Base-by-base conservation (phyloP, 805 yeast species). In the Candida manassasensis region DNA sequence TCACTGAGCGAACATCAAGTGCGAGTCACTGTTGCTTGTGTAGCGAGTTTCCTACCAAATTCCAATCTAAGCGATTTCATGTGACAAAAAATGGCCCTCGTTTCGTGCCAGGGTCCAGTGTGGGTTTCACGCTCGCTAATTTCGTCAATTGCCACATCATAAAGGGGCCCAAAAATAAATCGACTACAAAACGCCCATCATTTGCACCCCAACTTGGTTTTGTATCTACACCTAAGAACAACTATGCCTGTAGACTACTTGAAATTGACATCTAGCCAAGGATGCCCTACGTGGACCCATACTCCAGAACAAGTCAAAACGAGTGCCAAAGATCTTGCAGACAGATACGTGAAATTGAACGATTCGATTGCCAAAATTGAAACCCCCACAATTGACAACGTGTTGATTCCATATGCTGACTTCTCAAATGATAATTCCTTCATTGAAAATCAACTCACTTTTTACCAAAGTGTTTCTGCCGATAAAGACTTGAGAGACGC, bases 381-480 rank as follows among this genome's bases (percentile, higher is more conserved):
- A 7, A 48, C 55, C 11, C 81, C 87, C 4, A 63, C 80, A 2
- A 59, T 82, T 39, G 83, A 76, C 2, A 68, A 63, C 35, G 74
- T 78, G 9, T 67, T 84, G 37, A 55, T 61, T 35, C 79, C 82
- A 11, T 67, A 61, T 39, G 74, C 79, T 16, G 55, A 65, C 24
- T 56, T 68, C 35, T 78, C 76, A 42, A 79, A 83, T 50, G 59
- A 57, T 17, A 63, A 69, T 28, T 57, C 65, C 7, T 69, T 69
- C 4, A 34, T 68, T 5, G 62, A 63, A 18, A 72, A 71, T 46
- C 80, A 71, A 45, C 56, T 84, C 46, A 64, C 80, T 13, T 85
- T 86, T 52, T 80, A 77, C 49, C 86, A 79, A 55, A 80, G 81
- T 45, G 89, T 86, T 8, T 80, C 89, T 3, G 49, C 77, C 14